Evolutionary conservation across 306 rosid genomes (phyloP), one percentile per base, ranked within the genome.

Genomic region (Begonia fuchsioides): DNA sequence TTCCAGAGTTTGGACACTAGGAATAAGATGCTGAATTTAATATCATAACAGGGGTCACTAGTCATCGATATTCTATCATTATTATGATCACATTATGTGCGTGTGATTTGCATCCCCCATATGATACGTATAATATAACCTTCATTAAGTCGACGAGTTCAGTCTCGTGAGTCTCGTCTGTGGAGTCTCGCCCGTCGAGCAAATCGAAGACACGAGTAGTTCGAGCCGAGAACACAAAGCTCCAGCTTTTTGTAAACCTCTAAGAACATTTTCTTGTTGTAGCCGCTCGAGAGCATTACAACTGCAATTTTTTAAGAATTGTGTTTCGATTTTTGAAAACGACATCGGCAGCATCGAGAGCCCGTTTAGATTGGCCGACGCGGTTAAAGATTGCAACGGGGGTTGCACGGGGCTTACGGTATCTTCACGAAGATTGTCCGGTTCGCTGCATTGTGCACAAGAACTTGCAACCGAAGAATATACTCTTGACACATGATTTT

Each of bases 381-480:
- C 80, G 94, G 58, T 53, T 76, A 41, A 84, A 79, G 79, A 84
- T 84, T 49, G 95, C 94, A 10, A 72, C 72, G 20, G 95, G 94
- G 53, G 68, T 78, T 49, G 95, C 97, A 10, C 78, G 87, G 35
- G 95, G 97, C 45, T 67, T 90, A 55, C 77, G 95, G 44, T 90
- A 84, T 65, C 93, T 90, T 67, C 95, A 90, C 32, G 97, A 90
- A 80, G 97, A 90, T 70, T 90, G 97, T 51, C 64, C 94, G 77
- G 95, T 84, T 12, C 95, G 97, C 46, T 77, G 87, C 39, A 79
- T 81, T 64, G 94, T 82, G 59, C 97, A 90, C 73, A 73, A 81
- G 65, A 95, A 90, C 56, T 64, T 84, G 44, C 73, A 94, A 59
- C 92, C 97, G 7, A 80, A 76, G 60, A 90, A 90, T 71, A 81